phyloP scores from a whole-genome alignment of 2,329 filamentous ascomycete genomes.

The Aspergillus udagawae region DNA sequence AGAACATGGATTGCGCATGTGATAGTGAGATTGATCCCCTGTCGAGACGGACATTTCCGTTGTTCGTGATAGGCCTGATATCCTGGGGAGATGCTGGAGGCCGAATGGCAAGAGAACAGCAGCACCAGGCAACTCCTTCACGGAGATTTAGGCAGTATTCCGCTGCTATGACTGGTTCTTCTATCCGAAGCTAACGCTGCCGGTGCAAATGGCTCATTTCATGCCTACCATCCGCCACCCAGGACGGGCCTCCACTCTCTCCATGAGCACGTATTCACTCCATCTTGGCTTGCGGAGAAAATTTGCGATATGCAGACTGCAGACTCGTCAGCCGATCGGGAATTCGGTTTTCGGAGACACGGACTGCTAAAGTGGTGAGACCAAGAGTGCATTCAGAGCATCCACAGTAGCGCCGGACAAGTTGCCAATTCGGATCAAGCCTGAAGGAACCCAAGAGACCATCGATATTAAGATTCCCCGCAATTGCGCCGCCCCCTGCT shows the following conservation, averaged over 20 bases:
- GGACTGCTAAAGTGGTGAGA: background rate
- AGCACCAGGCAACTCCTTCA: background rate
- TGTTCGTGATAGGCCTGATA: background rate
- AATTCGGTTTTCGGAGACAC: background rate
- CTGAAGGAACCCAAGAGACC: background rate
- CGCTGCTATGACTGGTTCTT: background rate
- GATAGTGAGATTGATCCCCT: background rate
- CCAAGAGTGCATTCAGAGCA: background rate
- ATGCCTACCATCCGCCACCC: background rate
- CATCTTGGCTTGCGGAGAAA: background rate
- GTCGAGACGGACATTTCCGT: background rate
- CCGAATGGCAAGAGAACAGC: background rate
- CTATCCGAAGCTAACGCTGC: background rate
- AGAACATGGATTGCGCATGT: background rate
- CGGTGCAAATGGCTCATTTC: background rate
- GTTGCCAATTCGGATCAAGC: background rate
- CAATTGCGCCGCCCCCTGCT: background rate
- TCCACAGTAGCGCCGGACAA: background rate
- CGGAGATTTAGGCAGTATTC: background rate
- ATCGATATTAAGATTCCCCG: background rate
- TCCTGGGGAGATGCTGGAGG: background rate
- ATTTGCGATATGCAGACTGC: background rate
- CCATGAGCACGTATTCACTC: background rate
- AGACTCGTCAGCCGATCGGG: background rate
- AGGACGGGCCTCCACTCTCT: background rate